phyloP scores from a whole-genome alignment of 257 asterid species.

The Ilex aquifolium region DNA sequence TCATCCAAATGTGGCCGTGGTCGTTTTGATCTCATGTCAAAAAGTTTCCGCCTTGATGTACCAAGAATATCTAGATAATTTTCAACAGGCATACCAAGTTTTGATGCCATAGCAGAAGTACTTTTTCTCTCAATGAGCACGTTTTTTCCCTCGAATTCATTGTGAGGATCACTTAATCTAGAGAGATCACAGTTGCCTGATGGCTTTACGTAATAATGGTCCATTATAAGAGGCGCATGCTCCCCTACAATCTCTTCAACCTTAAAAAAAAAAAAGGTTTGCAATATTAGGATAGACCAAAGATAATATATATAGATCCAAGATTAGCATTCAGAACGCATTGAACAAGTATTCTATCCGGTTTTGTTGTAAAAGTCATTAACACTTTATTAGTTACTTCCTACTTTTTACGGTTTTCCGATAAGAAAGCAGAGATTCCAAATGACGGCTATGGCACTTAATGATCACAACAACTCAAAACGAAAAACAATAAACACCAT shows the following conservation, averaged over 20 bases:
- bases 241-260: constrained; percentile 67
- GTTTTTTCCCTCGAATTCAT: constrained; percentile 79
- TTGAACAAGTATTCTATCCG: too few relatives aligned
- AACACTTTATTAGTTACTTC: too few relatives aligned
- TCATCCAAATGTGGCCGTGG: constrained; percentile 90
- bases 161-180: constrained; percentile 82
- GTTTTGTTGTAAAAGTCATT: too few relatives aligned
- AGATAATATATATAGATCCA: neutral
- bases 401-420: too few relatives aligned
- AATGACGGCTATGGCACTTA: too few relatives aligned
- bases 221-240: constrained; percentile 62
- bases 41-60: constrained; percentile 52
- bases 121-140: constrained; percentile 70
- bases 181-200: constrained; percentile 93
- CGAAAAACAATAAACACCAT: too few relatives aligned
- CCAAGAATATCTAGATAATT: constrained; percentile 63
- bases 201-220: constrained; percentile 72
- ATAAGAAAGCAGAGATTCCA: too few relatives aligned
- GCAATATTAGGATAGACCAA: too few relatives aligned
- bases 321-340: too few relatives aligned
- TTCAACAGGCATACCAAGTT: constrained; percentile 46
- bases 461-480: too few relatives aligned
- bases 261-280: constrained; percentile 21
- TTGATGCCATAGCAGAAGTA: constrained; percentile 66
- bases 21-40: constrained; percentile 53